Conservation (phyloP, 192 early-diverging fungal species). For the Fimicolochytrium jonesii region DNA sequence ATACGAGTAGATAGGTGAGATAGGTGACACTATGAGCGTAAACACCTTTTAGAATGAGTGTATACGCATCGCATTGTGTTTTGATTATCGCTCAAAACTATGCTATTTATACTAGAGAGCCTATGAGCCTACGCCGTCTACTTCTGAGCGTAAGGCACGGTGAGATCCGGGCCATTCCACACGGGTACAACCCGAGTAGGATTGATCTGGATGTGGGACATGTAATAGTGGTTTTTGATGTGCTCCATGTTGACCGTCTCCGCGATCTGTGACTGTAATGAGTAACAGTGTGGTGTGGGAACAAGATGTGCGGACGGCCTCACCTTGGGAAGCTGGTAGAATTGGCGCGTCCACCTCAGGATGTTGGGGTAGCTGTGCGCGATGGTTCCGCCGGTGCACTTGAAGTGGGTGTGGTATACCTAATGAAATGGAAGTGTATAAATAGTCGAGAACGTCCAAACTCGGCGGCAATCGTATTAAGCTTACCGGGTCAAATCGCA, state of each 20-base stretch:
- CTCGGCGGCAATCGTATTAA: too few relatives aligned
- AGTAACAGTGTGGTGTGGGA: not conserved
- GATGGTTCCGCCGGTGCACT: constrained; percentile 86
- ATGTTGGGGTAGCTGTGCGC: constrained; percentile 83
- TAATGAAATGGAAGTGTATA: too few relatives aligned
- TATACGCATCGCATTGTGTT: too few relatives aligned
- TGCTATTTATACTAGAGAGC: too few relatives aligned
- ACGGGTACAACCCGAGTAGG: constrained; percentile 77
- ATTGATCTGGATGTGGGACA: constrained; percentile 89
- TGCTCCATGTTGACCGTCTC: constrained; percentile 93
- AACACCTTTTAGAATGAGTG: too few relatives aligned
- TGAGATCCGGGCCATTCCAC: constrained; percentile 40
- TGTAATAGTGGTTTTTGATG: constrained; percentile 94
- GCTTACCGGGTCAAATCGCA: constrained; percentile 87
- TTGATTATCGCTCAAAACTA: too few relatives aligned
- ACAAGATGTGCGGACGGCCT: constrained; percentile 11
- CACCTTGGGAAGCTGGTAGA: constrained; percentile 75
- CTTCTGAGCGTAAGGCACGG: too few relatives aligned
- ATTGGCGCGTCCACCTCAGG: constrained; percentile 71
- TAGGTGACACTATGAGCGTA: too few relatives aligned
- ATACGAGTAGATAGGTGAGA: too few relatives aligned
- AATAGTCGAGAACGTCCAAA: too few relatives aligned
- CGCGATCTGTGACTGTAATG: constrained; percentile 33
- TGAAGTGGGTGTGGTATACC: constrained; percentile 89
- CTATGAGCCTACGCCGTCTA: too few relatives aligned